Evolutionary conservation across 2,329 filamentous ascomycete genomes (phyloP).

Genomic region (Alternaria angustiovoidea): DNA sequence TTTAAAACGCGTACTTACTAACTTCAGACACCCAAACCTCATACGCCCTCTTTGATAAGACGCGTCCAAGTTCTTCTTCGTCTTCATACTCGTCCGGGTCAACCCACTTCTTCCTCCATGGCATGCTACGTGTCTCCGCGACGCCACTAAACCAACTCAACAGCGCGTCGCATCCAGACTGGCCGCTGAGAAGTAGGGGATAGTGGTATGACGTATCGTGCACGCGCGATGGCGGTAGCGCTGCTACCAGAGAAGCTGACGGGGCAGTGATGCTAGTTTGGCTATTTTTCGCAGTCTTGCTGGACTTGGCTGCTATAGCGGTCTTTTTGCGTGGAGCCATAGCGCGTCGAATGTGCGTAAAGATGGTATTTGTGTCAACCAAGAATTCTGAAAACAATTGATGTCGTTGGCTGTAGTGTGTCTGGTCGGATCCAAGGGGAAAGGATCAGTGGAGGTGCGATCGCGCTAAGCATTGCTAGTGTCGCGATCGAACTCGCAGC

Average conservation of each 20-base stretch:
- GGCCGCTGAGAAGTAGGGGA: conserved; percentile 36
- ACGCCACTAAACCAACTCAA: conserved; percentile 44
- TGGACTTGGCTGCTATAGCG: conserved; percentile 8
- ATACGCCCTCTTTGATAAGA: conserved; percentile 65
- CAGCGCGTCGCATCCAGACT: conserved; percentile 26
- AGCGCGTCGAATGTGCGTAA: neutral
- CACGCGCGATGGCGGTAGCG: conserved; percentile 36
- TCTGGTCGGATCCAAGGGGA: neutral
- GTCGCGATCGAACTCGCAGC: conserved; percentile 6
- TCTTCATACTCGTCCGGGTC: conserved; percentile 50
- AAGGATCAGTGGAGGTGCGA: conserved; percentile 4
- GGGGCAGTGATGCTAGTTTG: conserved; percentile 24
- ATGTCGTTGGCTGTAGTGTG: neutral
- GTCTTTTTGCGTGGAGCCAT: conserved; percentile 28
- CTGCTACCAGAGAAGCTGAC: conserved; percentile 13
- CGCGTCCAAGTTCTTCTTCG: conserved; percentile 43
- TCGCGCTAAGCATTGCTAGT: conserved; percentile 14
- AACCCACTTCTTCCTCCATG: conserved; percentile 64
- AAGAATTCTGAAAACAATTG: neutral
- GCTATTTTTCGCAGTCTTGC: conserved; percentile 8
- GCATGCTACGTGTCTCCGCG: conserved; percentile 46
- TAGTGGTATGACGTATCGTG: conserved; percentile 43
- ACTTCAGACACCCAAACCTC: conserved; percentile 73
- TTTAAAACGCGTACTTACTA: conserved; percentile 47
- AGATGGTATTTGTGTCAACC: neutral